phyloP scores from a whole-genome alignment of 305 asterid genomes.

The Fraxinus xanthoxyloides region DNA sequence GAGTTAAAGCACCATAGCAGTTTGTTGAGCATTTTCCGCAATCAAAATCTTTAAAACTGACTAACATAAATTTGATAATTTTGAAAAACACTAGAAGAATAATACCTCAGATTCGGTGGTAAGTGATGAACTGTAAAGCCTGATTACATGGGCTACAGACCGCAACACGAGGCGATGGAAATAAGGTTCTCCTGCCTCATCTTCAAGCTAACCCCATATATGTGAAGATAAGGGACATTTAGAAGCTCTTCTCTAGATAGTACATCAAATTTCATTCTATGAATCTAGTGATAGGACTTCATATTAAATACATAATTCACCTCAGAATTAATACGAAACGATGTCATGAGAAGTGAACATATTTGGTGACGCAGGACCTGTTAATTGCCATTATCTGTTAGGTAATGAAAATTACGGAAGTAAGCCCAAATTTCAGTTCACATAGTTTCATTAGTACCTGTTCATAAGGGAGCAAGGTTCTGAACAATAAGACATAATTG shows the following conservation, averaged over 20 bases:
- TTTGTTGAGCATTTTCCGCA: slow-evolving; percentile 8
- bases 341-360: slow-evolving; percentile 97
- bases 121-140: slow-evolving; percentile 91
- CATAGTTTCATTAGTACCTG: slow-evolving; percentile 53
- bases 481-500: slow-evolving; percentile 86
- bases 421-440: slow-evolving; percentile 7
- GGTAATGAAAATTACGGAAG: slow-evolving; percentile 27
- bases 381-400: slow-evolving; percentile 34
- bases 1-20: neutral
- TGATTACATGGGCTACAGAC: slow-evolving; percentile 87
- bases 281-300: slow-evolving; percentile 19
- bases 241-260: slow-evolving; percentile 19
- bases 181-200: slow-evolving; percentile 95
- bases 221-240: slow-evolving; percentile 14
- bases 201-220: slow-evolving; percentile 63
- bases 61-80: neutral
- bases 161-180: slow-evolving; percentile 92
- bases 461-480: slow-evolving; percentile 83
- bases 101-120: slow-evolving; percentile 91
- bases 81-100: slow-evolving; percentile 1
- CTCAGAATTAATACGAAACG: slow-evolving; percentile 96
- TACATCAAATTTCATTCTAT: slow-evolving; percentile 17
- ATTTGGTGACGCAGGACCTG: slow-evolving; percentile 87
- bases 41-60: slow-evolving; percentile 4
- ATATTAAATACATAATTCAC: slow-evolving; percentile 36